A percentile compares a stretch with the other conserved stretches of the same genome.
These are phyloP conservation scores for Aquilaria malaccensis DNA, from an alignment of 345 rosid species.

Conservation along the genomic window DNA sequence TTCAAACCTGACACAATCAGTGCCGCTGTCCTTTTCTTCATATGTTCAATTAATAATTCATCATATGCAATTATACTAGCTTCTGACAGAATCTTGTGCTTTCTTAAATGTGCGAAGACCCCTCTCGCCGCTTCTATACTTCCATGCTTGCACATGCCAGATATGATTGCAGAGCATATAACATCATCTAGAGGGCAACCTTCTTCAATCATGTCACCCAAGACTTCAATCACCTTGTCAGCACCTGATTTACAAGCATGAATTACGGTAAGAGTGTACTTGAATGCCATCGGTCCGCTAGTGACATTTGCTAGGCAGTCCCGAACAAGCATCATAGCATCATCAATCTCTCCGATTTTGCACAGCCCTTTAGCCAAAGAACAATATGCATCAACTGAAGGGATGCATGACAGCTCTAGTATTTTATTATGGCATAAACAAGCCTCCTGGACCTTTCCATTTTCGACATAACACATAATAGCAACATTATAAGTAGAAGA, in stretches of 20 bases:
- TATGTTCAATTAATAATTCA: conserved; percentile 67
- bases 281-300: conserved; percentile 74
- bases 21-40: conserved; percentile 82
- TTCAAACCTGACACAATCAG: conserved; percentile 61
- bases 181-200: conserved; percentile 50
- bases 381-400: conserved; percentile 56
- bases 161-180: conserved; percentile 54
- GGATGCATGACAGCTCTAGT: conserved; percentile 59
- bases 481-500: conserved; percentile 51
- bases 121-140: conserved; percentile 72
- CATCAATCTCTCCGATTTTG: conserved; percentile 78
- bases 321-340: conserved; percentile 69
- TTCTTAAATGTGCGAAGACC: conserved; percentile 50
- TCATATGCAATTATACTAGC: conserved; percentile 66
- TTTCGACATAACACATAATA: conserved; percentile 45
- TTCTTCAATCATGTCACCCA: conserved; percentile 72
- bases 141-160: conserved; percentile 74
- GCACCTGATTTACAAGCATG: conserved; percentile 54
- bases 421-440: conserved; percentile 65
- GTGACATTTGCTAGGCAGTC: conserved; percentile 70
- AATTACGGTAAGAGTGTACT: conserved; percentile 49
- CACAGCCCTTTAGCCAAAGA: conserved; percentile 69
- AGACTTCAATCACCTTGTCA: conserved; percentile 57
- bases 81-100: conserved; percentile 47
- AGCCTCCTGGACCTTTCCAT: conserved; percentile 52